Evolutionary conservation across 129 eudicot genomes (phyloP), one percentile per base, ranked within the genome.

Genomic region (Scalesia atractyloides): DNA sequence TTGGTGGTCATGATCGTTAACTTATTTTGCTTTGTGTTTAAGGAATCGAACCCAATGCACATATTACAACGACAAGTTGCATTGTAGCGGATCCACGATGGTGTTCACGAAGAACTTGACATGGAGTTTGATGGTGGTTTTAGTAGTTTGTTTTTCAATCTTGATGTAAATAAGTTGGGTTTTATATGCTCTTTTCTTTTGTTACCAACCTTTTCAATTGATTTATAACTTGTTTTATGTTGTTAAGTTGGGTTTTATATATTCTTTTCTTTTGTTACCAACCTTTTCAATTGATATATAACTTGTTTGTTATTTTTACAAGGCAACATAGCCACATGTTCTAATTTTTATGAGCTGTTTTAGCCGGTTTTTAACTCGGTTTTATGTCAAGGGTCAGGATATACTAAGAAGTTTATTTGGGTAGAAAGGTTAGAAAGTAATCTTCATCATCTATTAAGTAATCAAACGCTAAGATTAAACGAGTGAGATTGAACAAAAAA

Each of bases 41-140:
- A 83, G 91, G 83, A 63, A 75, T 50, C 86, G 80, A 19, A 50
- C 83, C 3, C 85, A 84, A 41, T 87, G 92, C 66, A 68, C 86
- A 11, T 87, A 87, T 53, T 88, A 87, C 51, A 33, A 87, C 73
- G 70, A 84, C 69, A 87, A 73, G 64, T 78, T 87, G 72, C 15
- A 20, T 53, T 84, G 92, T 52, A 84, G 75, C 59, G 79, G 80
- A 83, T 83, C 91, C 13, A 18, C 73, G 2, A 53, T 9, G n/a
- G 50, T 46, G 7, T 70, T 70, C 76, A 12, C 49, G 12, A 54
- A 52, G 61, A 71, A 43, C 17, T 71, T 66, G 73, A 78, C 36
- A 18, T 24, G 7, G 52, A 63, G 68, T 78, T 63, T 71, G 43
- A 24, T 78, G 60, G 3, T 64, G 5, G 77, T 30, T 53, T 71